phyloP scores from a whole-genome alignment of 2,329 filamentous ascomycete genomes.

The Pezicula carpinea region DNA sequence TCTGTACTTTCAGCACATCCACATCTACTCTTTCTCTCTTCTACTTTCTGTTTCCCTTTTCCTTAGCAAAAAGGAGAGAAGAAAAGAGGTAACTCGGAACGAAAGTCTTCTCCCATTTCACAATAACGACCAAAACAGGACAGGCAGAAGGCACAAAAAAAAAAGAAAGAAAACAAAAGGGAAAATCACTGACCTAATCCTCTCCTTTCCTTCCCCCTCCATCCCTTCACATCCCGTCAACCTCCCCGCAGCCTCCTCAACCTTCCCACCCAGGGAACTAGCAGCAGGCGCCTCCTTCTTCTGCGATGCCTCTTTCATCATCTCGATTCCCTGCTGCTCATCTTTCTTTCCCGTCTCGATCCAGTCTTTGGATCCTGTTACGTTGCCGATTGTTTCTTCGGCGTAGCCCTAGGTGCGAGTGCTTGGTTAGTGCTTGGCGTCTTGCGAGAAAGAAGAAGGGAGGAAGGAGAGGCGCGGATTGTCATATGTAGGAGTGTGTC shows the following conservation, averaged over 20 bases:
- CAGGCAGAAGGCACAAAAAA: neutral
- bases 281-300: slow-evolving; percentile 11
- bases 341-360: slow-evolving; percentile 58
- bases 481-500: no score
- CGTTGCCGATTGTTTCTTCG: slow-evolving; percentile 48
- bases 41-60: no score
- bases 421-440: no score
- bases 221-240: slow-evolving; percentile 65
- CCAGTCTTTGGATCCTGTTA: slow-evolving; percentile 61
- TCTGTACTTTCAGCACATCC: no score
- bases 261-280: slow-evolving; percentile 40
- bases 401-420: slow-evolving; percentile 38
- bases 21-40: no score
- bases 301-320: slow-evolving; percentile 39
- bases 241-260: slow-evolving; percentile 61
- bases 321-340: slow-evolving; percentile 55
- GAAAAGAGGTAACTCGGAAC: no score
- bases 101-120: no score
- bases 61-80: no score
- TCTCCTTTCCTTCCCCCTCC: slow-evolving; percentile 56
- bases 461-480: no score
- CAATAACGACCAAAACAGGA: no score
- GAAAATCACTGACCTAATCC: slow-evolving; percentile 18
- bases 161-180: neutral
- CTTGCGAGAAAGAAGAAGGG: no score